Conservation (phyloP, 106 monocot genomes). For the Acorus calamus region DNA sequence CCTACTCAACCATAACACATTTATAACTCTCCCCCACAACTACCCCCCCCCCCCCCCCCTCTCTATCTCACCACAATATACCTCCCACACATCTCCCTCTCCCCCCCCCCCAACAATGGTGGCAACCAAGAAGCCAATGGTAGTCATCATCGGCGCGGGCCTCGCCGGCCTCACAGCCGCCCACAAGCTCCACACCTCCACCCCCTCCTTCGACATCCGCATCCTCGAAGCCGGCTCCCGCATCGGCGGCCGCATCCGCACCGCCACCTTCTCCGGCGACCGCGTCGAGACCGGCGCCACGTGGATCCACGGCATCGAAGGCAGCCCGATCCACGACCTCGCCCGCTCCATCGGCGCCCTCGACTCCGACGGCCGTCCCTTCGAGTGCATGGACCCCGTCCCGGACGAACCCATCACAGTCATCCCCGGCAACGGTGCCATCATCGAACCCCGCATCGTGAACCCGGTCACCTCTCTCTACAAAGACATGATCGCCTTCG, state of each 20-base stretch:
- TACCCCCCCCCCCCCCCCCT: no score
- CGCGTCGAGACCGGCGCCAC: conserved; percentile 71
- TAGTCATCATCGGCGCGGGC: conserved; percentile 61
- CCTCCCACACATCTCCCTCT: neutral
- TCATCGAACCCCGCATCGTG: conserved; percentile 18
- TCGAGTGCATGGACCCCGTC: conserved; percentile 61
- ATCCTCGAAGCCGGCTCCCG: conserved; percentile 48
- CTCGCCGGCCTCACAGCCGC: conserved; percentile 64
- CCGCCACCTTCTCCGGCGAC: conserved; percentile 44
- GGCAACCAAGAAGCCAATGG: conserved; percentile 32
- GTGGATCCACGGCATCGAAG: conserved; percentile 71
- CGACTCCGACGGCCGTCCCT: conserved; percentile 8
- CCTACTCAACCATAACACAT: no score
- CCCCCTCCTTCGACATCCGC: conserved; percentile 31
- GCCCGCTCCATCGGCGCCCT: conserved; percentile 34
- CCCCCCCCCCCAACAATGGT: conserved; percentile 27
- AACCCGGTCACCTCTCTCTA: conserved; percentile 30
- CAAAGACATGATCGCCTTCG: conserved; percentile 34
- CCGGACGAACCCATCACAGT: conserved; percentile 40
- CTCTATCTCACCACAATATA: no score
- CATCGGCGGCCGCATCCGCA: conserved; percentile 56
- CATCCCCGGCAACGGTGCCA: conserved; percentile 38
- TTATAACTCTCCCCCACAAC: no score
- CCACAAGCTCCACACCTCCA: conserved; percentile 30
- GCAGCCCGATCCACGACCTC: conserved; percentile 59